These are phyloP conservation scores for Azolla pinnata DNA, from an alignment of 75 land plant species.

Conservation along the genomic window DNA sequence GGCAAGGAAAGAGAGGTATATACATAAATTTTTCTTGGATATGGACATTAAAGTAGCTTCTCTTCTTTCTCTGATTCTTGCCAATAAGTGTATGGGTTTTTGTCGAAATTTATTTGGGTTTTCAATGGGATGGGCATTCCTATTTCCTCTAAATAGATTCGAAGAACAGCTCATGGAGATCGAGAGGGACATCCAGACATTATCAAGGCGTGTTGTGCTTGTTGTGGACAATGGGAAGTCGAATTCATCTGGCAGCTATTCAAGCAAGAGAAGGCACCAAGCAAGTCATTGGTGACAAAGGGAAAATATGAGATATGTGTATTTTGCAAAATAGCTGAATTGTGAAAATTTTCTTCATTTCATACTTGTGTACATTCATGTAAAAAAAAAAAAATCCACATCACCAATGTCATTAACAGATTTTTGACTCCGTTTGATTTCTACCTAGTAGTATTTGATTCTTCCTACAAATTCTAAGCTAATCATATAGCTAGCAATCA, in stretches of 20 bases:
- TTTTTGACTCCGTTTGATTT: no score
- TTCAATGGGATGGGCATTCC: background rate
- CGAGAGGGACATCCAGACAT: conserved; percentile 14
- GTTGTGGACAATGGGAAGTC: conserved; percentile 17
- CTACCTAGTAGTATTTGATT: no score
- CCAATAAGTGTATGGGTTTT: no score
- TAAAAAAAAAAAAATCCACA: no score
- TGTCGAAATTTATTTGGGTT: conserved; percentile 2
- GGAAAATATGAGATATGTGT: no score
- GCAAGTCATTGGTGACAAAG: conserved; percentile 1
- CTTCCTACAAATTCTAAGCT: no score
- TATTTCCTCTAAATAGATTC: background rate
- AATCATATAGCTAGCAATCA: no score
- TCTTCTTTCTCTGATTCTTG: background rate
- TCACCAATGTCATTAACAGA: no score
- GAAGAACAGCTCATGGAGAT: conserved; percentile 12
- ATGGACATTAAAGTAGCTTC: background rate
- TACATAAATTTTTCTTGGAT: background rate
- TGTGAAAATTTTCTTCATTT: no score
- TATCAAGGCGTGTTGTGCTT: conserved; percentile 14
- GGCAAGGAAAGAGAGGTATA: conserved; percentile 9
- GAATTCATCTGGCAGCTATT: conserved; percentile 7
- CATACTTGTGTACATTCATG: no score
- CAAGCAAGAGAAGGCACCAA: conserved; percentile 6
- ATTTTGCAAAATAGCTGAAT: no score